These are phyloP conservation scores for Hemerocallis citrina DNA, from an alignment of 106 monocot species.

Conservation along the genomic window DNA sequence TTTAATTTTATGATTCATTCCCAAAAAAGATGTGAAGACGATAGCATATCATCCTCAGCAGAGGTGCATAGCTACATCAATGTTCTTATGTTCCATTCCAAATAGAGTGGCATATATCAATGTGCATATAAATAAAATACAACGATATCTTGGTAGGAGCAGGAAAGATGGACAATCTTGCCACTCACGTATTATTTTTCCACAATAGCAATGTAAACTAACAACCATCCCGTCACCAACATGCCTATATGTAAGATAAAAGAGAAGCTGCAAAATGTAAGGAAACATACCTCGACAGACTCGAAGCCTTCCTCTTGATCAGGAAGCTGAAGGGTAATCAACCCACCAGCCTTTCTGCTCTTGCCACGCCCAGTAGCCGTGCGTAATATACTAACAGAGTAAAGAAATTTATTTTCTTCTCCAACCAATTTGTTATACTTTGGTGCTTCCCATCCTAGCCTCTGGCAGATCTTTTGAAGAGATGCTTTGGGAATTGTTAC, in stretches of 20 bases:
- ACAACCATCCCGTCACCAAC: background rate
- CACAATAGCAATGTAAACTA: background rate
- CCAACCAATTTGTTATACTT: slow-evolving; percentile 72
- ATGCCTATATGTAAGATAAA: too few relatives aligned
- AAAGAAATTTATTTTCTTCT: slow-evolving; percentile 55
- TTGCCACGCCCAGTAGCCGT: slow-evolving; percentile 77
- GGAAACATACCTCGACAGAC: slow-evolving; percentile 61
- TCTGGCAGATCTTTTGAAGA: slow-evolving; percentile 90
- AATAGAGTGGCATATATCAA: background rate
- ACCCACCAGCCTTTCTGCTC: slow-evolving; percentile 81
- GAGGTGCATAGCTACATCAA: background rate
- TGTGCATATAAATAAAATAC: background rate
- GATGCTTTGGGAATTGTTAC: slow-evolving; percentile 71
- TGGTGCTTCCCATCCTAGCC: slow-evolving; percentile 88
- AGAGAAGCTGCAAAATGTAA: background rate
- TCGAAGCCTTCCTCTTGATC: slow-evolving; percentile 35
- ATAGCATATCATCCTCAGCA: background rate
- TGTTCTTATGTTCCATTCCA: background rate
- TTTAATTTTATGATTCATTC: background rate
- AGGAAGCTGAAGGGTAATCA: slow-evolving; percentile 70
- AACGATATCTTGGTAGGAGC: background rate
- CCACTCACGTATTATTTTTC: background rate
- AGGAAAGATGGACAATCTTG: background rate
- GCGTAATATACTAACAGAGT: slow-evolving; percentile 80
- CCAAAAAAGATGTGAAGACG: background rate